phyloP scores from a whole-genome alignment of 306 rosid species.

The Notholithocarpus densiflorus region DNA sequence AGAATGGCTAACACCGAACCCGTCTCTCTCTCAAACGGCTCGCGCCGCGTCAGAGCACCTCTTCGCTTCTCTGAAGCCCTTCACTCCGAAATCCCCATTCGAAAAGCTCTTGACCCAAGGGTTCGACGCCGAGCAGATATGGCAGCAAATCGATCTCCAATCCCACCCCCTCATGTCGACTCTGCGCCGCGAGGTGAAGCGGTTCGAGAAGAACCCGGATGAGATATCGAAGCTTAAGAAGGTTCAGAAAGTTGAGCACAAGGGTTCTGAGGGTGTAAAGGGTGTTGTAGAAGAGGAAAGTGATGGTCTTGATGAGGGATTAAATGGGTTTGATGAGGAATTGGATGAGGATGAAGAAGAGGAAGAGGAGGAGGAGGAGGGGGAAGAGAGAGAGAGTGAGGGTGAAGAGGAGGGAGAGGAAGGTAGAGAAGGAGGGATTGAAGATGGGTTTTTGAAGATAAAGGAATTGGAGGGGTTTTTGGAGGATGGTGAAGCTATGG shows the following conservation, averaged over 20 bases:
- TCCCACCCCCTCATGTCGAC: constrained; percentile 66
- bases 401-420: constrained; percentile 10
- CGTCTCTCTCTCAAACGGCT: constrained; percentile 47
- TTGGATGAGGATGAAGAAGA: constrained; percentile 31
- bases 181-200: constrained; percentile 66
- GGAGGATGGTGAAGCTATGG: constrained; percentile 58
- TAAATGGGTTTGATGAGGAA: constrained; percentile 42
- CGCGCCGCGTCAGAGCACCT: constrained; percentile 68
- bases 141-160: constrained; percentile 95
- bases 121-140: constrained; percentile 92
- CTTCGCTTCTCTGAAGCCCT: constrained; percentile 65
- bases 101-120: constrained; percentile 73
- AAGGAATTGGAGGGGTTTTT: constrained; percentile 66
- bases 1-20: constrained; percentile 49
- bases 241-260: constrained; percentile 21
- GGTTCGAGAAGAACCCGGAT: constrained; percentile 48
- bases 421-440: constrained; percentile 46
- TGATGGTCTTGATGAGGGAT: constrained; percentile 52
- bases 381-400: constrained; percentile 7
- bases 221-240: constrained; percentile 42
- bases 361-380: neutral
- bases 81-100: constrained; percentile 61
- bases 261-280: constrained; percentile 11
- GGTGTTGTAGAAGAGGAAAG: constrained; percentile 22
- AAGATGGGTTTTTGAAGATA: constrained; percentile 67